These are phyloP conservation scores for Kwoniella newhampshirensis DNA, from an alignment of 768 basidiomycete genomes.

Conservation along the genomic window DNA sequence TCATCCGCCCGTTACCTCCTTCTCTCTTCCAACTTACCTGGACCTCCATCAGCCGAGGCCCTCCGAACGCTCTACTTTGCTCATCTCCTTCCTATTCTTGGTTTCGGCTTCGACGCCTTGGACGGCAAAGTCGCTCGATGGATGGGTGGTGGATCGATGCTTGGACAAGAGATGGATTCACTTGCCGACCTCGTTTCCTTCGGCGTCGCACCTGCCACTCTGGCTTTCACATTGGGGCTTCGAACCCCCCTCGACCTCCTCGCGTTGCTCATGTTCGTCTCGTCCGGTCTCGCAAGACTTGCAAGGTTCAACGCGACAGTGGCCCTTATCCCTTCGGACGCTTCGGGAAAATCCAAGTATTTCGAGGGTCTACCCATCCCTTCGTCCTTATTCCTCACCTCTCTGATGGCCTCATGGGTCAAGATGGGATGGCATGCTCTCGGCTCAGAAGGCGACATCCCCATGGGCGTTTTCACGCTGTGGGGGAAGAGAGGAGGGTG, in stretches of 20 bases:
- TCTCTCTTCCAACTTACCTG: slow-evolving; percentile 76
- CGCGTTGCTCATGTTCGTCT: slow-evolving; percentile 83
- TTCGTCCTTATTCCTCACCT: slow-evolving; percentile 77
- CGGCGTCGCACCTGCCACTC: slow-evolving; percentile 91
- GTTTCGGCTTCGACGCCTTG: slow-evolving; percentile 94
- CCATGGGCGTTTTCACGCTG: slow-evolving; percentile 53
- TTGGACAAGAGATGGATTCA: slow-evolving; percentile 96
- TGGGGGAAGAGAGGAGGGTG: slow-evolving; percentile 43
- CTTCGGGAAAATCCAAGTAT: slow-evolving; percentile 81
- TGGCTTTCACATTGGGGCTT: slow-evolving; percentile 86
- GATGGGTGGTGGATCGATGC: slow-evolving; percentile 90
- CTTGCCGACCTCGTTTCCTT: slow-evolving; percentile 97
- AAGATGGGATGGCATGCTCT: slow-evolving; percentile 81
- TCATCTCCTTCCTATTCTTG: slow-evolving; percentile 82
- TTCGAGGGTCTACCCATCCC: slow-evolving; percentile 99
- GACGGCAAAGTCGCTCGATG: slow-evolving; percentile 98
- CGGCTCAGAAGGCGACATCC: slow-evolving; percentile 55
- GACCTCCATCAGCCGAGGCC: slow-evolving; percentile 87
- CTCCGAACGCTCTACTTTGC: slow-evolving; percentile 73
- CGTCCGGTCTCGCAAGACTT: slow-evolving; percentile 91
- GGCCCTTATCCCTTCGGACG: slow-evolving; percentile 84
- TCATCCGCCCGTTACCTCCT: slow-evolving; percentile 84
- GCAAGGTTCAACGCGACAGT: slow-evolving; percentile 99
- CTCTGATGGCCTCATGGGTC: slow-evolving; percentile 75
- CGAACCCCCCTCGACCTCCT: slow-evolving; percentile 88